A percentile compares a stretch with the other conserved stretches of the same genome.
These are phyloP conservation scores for Capronia coronata DNA, from an alignment of 2,329 filamentous ascomycete genomes.

Conservation along the genomic window DNA sequence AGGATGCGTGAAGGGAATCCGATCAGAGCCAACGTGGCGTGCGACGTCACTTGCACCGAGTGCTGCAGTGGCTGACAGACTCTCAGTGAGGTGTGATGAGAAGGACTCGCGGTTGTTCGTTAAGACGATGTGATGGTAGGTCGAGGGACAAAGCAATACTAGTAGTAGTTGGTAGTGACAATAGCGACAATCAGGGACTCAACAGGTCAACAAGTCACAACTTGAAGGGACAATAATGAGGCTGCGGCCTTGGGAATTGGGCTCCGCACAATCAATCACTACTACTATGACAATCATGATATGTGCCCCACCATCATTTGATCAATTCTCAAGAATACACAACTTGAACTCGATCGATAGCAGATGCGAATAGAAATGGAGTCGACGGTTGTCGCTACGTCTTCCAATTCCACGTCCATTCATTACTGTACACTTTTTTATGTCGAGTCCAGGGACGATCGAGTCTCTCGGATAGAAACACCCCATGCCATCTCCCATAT, in stretches of 20 bases:
- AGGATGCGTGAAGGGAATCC: too few species aligned
- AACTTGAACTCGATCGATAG: too few species aligned
- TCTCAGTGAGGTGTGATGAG: background rate
- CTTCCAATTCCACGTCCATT: background rate
- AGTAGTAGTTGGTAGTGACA: too few species aligned
- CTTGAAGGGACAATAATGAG: background rate
- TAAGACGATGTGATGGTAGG: background rate
- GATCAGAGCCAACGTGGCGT: background rate
- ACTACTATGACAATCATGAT: too few species aligned
- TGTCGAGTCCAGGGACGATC: background rate
- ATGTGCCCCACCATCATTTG: slow-evolving; percentile 1
- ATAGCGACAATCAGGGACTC: too few species aligned
- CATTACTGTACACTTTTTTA: background rate
- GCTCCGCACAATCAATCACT: slow-evolving; percentile 6
- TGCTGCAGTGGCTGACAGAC: background rate
- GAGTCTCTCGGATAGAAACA: background rate
- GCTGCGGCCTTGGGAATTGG: background rate
- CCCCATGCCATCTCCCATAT: background rate
- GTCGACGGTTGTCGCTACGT: background rate
- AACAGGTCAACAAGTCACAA: too few species aligned
- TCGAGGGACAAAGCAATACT: background rate
- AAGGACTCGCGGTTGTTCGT: background rate
- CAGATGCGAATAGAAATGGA: too few species aligned
- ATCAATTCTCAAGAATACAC: background rate
- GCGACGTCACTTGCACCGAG: background rate